phyloP scores from a whole-genome alignment of 192 early-diverging fungal species.

The Allomyces macrogynus region DNA sequence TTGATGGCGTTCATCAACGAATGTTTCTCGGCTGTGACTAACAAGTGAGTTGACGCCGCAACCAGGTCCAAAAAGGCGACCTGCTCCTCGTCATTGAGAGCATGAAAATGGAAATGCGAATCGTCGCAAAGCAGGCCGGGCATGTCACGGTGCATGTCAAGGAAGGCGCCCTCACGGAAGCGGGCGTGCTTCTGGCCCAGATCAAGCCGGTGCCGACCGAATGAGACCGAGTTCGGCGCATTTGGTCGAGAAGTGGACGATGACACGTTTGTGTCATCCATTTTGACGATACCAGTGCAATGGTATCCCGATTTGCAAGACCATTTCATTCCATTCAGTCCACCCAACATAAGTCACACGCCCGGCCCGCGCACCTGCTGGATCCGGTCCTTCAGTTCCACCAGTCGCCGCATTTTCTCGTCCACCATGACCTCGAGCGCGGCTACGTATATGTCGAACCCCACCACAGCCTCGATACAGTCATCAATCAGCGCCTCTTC shows the following conservation, averaged over 20 bases:
- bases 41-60: not conserved
- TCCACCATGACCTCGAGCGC: not conserved
- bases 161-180: not conserved
- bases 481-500: not conserved
- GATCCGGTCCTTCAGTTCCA: not conserved
- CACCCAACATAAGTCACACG: no score
- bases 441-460: not conserved
- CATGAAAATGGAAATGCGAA: not conserved
- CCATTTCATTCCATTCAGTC: no score
- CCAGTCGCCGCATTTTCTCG: not conserved
- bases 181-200: not conserved
- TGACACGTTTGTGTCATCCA: no score
- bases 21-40: not conserved
- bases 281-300: no score
- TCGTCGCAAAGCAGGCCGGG: not conserved
- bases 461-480: not conserved
- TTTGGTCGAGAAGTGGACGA: no score
- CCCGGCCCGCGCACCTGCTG: not conserved
- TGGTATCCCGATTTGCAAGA: no score
- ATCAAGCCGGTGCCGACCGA: not conserved
- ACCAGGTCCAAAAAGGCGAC: not conserved
- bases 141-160: not conserved
- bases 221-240: no score
- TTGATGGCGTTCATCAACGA: not conserved
- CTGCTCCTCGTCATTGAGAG: not conserved